Evolutionary conservation across 139 green algal genomes (phyloP).

Genomic region (Micractinium sp.): DNA sequence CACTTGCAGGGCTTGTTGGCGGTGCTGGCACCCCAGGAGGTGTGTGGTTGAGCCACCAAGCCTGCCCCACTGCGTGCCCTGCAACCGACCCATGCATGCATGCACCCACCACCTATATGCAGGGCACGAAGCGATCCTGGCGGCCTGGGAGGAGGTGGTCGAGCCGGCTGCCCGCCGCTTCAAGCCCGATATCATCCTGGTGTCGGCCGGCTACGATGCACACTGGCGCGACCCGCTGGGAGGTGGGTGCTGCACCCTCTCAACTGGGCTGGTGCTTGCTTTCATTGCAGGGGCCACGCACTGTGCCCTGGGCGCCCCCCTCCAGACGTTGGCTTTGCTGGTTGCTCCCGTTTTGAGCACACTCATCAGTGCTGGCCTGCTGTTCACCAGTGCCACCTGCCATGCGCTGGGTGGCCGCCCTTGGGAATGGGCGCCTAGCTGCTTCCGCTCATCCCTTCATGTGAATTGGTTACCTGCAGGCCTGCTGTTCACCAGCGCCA

Average conservation of each 20-base stretch:
- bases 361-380: slow-evolving; percentile 47
- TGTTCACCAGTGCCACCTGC: slow-evolving; percentile 80
- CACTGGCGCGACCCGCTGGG: slow-evolving; percentile 90
- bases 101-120: neutral
- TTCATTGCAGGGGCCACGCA: neutral
- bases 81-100: neutral
- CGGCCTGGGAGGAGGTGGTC: slow-evolving; percentile 78
- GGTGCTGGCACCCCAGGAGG: neutral
- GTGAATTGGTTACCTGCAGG: neutral
- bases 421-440: too few relatives aligned
- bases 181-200: slow-evolving; percentile 83
- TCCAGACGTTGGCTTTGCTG: slow-evolving; percentile 52
- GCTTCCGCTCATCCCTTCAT: neutral
- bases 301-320: too few relatives aligned
- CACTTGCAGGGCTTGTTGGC: neutral
- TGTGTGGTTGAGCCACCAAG: too few relatives aligned
- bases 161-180: slow-evolving; percentile 76
- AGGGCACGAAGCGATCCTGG: slow-evolving; percentile 42
- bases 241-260: neutral
- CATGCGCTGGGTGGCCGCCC: slow-evolving; percentile 54
- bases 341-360: too few relatives aligned
- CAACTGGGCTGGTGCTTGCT: too few relatives aligned
- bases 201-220: slow-evolving; percentile 85
- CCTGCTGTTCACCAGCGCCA: slow-evolving; percentile 75
- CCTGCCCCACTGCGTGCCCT: too few relatives aligned